phyloP scores from a whole-genome alignment of 2,329 filamentous ascomycete species.

The Domatiomyces globalis region DNA sequence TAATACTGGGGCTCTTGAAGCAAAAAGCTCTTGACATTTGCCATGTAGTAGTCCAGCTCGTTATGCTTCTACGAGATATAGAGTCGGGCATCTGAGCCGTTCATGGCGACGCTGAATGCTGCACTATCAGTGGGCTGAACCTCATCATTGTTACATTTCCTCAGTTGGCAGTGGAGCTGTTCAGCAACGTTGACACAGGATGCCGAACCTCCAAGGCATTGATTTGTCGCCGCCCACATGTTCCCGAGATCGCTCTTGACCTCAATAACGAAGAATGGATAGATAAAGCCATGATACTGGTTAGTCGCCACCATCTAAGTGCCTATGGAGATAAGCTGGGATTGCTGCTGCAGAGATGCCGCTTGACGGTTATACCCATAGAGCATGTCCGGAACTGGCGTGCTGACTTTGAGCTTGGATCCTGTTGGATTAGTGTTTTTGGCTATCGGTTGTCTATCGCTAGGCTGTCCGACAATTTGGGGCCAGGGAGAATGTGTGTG shows the following conservation, averaged over 20 bases:
- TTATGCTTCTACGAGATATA: slow-evolving; percentile 1
- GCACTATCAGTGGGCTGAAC: slow-evolving; percentile 18
- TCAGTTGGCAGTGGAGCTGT: slow-evolving; percentile 14
- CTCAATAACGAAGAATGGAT: slow-evolving; percentile 1
- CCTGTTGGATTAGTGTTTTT: background rate
- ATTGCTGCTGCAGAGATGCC: background rate
- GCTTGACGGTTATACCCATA: background rate
- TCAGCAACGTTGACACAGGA: slow-evolving; percentile 23
- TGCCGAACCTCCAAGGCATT: slow-evolving; percentile 23
- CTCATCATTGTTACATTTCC: slow-evolving; percentile 11
- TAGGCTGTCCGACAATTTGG: too few relatives aligned
- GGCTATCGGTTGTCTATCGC: too few relatives aligned
- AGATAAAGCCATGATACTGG: background rate
- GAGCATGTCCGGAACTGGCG: slow-evolving; percentile 1
- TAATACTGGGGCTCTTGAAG: too few relatives aligned
- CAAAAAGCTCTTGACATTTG: too few relatives aligned
- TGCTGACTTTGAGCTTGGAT: background rate
- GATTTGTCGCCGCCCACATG: slow-evolving; percentile 26
- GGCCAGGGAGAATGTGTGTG: too few relatives aligned
- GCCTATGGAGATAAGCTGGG: background rate
- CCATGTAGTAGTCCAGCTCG: too few relatives aligned
- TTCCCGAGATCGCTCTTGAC: slow-evolving; percentile 4
- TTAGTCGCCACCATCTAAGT: background rate
- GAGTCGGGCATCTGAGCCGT: slow-evolving; percentile 19
- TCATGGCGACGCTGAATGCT: slow-evolving; percentile 26